These are phyloP conservation scores for Calonectria pauciramosa DNA, from an alignment of 2,329 filamentous ascomycete genomes.

Conservation along the genomic window DNA sequence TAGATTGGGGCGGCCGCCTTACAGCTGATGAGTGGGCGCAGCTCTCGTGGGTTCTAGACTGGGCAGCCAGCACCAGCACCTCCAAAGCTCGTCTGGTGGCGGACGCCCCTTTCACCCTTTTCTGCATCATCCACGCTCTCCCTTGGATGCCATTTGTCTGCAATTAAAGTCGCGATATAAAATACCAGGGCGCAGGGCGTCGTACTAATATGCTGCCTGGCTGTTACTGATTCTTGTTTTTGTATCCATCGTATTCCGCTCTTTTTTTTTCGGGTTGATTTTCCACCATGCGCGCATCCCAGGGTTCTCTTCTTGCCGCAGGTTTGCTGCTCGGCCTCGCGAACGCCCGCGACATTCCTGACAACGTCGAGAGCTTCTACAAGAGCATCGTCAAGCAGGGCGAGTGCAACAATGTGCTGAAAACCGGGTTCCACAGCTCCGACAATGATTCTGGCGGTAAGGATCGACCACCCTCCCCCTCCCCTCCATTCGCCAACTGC, in stretches of 20 bases:
- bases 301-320: slow-evolving; percentile 38
- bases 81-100: background rate
- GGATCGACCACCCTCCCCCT: no score
- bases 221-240: background rate
- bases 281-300: slow-evolving; percentile 39
- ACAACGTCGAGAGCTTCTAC: slow-evolving; percentile 58
- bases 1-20: slow-evolving; percentile 19
- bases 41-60: background rate
- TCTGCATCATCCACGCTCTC: background rate
- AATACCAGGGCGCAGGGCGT: slow-evolving; percentile 16
- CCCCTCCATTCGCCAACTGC: background rate
- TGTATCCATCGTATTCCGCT: background rate
- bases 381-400: slow-evolving; percentile 54
- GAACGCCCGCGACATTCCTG: slow-evolving; percentile 53
- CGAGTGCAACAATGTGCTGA: slow-evolving; percentile 54
- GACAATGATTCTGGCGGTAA: slow-evolving; percentile 54
- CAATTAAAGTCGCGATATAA: background rate
- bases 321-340: slow-evolving; percentile 39
- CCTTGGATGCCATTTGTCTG: background rate
- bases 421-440: slow-evolving; percentile 57
- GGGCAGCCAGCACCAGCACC: no score
- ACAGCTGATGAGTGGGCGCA: background rate
- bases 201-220: slow-evolving; percentile 9
- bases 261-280: background rate
- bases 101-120: background rate